Evolutionary conservation across 1,284 basidiomycete species (phyloP), one percentile per base, ranked within the genome.

Genomic region (Entoloma clypeatum): DNA sequence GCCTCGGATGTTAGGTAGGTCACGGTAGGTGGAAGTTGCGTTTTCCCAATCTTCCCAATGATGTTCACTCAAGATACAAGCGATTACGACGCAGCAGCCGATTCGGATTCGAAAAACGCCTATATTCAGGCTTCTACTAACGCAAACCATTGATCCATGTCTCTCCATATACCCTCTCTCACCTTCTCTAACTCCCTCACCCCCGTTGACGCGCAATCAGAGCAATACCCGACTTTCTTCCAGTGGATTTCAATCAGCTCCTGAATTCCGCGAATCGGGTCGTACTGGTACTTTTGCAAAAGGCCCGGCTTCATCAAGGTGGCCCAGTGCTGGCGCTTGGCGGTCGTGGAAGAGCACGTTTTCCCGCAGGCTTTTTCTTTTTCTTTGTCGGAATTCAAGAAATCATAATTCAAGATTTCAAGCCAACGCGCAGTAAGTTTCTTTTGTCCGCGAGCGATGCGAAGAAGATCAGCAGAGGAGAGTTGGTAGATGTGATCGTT

Each of bases 251-350:
- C 48, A 3, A 49, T 36, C 13, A 70, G 50, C 3, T 41, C 40
- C 22, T 57, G 37, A n/a, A 68, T 37, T 2, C 63, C 66, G 16
- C 43, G 49, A 10, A 69, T 49, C 3, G 64, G 60, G 46, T 69
- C 65, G 37, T 49, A 44, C 39, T 58, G 45, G 18, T 54, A 57
- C 17, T 50, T 44, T 18, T 54, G 52, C 43, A 64, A 58, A 14
- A 63, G 25, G 0, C 56, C 49, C 33, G 41, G 7, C 32, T 44
- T 35, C 13, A 45, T 23, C 9, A 50, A 36, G 8, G 21, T 7
- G 29, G 31, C 24, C 29, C 22, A n/a, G 38, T 38, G 50, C 41
- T 53, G 5, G 33, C 40, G 16, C 14, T 33, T 16, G 14, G 30
- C 16, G 19, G 18, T 6, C 34, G 30, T 17, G 43, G 32, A 6